These are phyloP conservation scores for Pythium aphanidermatum DNA, from an alignment of 352 stramenopile species.

Conservation along the genomic window DNA sequence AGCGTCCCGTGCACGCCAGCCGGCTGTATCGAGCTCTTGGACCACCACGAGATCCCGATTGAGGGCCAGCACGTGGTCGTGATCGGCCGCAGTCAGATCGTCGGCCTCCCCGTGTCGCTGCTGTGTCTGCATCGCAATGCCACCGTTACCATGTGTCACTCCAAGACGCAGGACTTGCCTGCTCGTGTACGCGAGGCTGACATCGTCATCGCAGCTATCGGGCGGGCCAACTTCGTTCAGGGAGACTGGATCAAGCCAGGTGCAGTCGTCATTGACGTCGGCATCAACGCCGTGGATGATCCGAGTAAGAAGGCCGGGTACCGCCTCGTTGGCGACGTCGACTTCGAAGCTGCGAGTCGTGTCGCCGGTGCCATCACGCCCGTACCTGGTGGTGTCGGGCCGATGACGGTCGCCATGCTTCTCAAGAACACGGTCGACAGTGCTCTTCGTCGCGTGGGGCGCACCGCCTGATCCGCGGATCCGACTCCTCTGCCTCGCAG, in stretches of 20 bases:
- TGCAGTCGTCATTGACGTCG: conserved; percentile 98
- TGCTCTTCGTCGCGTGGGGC: conserved; percentile 25
- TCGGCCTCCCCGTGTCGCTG: conserved; percentile 95
- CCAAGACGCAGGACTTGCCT: conserved; percentile 86
- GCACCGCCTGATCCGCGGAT: too few species aligned
- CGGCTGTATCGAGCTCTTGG: conserved; percentile 95
- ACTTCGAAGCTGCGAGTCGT: conserved; percentile 83
- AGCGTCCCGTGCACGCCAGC: conserved; percentile 95
- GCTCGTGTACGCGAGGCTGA: conserved; percentile 84
- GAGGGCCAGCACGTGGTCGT: conserved; percentile 96
- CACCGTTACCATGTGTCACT: conserved; percentile 98
- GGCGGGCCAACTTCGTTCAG: conserved; percentile 90
- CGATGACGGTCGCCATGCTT: conserved; percentile 97
- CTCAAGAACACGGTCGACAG: conserved; percentile 78
- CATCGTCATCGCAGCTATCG: conserved; percentile 97
- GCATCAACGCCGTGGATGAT: conserved; percentile 96
- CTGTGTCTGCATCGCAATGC: conserved; percentile 94
- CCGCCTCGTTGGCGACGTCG: conserved; percentile 96
- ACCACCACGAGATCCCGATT: conserved; percentile 84
- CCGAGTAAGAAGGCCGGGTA: conserved; percentile 77
- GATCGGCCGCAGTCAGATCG: conserved; percentile 95
- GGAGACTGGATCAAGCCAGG: conserved; percentile 96
- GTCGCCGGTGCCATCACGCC: conserved; percentile 95
- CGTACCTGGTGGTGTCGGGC: conserved; percentile 94
- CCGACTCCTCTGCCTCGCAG: too few species aligned